Evolutionary conservation across 495 filamentous ascomycete genomes (phyloP).

Genomic region (Penicillium turbatum): DNA sequence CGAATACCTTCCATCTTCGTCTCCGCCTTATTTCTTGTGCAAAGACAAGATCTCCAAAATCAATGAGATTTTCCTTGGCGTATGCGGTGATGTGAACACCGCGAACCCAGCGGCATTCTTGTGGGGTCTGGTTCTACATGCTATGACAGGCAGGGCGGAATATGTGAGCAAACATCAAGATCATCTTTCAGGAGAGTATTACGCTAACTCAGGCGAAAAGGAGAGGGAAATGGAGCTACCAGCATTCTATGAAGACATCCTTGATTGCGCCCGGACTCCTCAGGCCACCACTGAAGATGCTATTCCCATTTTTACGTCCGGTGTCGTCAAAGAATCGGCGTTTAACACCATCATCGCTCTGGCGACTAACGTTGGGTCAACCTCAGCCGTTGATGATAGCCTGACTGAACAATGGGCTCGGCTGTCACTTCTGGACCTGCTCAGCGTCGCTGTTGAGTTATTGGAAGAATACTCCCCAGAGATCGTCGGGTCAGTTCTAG

Average conservation of each 20-base stretch:
- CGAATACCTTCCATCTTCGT: conserved; percentile 18
- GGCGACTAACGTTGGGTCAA: conserved; percentile 36
- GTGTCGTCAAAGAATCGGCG: conserved; percentile 51
- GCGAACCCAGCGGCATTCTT: conserved; percentile 67
- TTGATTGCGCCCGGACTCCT: conserved; percentile 44
- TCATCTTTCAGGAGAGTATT: conserved; percentile 48
- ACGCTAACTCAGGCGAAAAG: conserved; percentile 54
- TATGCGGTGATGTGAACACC: conserved; percentile 45
- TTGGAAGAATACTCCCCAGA: conserved; percentile 65
- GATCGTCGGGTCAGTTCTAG: conserved; percentile 56
- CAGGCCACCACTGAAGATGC: conserved; percentile 41
- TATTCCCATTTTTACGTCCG: conserved; percentile 45
- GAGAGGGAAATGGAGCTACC: conserved; percentile 25
- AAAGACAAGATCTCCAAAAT: conserved; percentile 59
- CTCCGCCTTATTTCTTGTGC: conserved; percentile 58
- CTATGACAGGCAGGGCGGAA: conserved; percentile 48
- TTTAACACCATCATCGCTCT: conserved; percentile 61
- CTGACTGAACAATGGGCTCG: conserved; percentile 48
- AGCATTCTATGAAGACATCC: conserved; percentile 46
- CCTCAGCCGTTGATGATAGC: conserved; percentile 39
- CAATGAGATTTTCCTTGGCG: conserved; percentile 54
- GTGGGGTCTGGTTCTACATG: conserved; percentile 72
- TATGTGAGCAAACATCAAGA: conserved; percentile 32
- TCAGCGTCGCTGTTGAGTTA: conserved; percentile 52
- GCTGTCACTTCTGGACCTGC: conserved; percentile 57